Base-by-base conservation (phyloP, 306 rosid genomes). In the Ormosia semicastrata region DNA sequence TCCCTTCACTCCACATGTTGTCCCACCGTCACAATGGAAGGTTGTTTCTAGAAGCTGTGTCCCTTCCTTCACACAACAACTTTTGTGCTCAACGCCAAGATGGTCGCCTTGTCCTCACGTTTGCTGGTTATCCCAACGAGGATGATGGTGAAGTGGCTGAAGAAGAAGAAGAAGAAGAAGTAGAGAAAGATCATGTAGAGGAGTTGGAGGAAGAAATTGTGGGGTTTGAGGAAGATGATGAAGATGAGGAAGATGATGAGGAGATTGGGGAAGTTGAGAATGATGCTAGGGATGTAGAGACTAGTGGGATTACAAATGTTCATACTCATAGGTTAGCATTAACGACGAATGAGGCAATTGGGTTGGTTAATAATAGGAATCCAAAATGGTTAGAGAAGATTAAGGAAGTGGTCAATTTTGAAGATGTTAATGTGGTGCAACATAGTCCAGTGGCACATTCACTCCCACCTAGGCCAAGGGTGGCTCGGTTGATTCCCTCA, bases 51-150 rank as follows among this genome's bases (percentile, higher is more conserved):
- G 77, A 91, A 86, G 96, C 92, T 1, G 92, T 83, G 41, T 64
- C 89, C 0, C 41, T 88, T 60, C 89, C 90, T 82, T 77, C 87
- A 4, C 81, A 75, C 7, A 86, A 71, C 59, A 86, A 81, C 64
- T 91, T 93, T 66, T 76, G 63, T 7, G 92, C 93, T 41, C 83
- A 84, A 15, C 91, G 96, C 71, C 91, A 79, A 63, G 85, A 90
- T 40, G 94, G 96, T 66, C 93, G 96, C 37, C 91, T 93, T 32
- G 90, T 93, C 43, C 94, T 93, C 71, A 89, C 89, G 3, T 87
- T 89, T 43, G 52, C 78, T n/a, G 5, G 29, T 24, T 1, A 24
- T 24, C 24, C 24, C 24, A 24, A 24, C 24, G 24, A 24, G 24
- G 24, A 24, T 24, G 1, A 24, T 24, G 24, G 24, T 24, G 24